Conservation (phyloP, 2,329 filamentous ascomycete genomes). For the Metarhizium sp. region DNA sequence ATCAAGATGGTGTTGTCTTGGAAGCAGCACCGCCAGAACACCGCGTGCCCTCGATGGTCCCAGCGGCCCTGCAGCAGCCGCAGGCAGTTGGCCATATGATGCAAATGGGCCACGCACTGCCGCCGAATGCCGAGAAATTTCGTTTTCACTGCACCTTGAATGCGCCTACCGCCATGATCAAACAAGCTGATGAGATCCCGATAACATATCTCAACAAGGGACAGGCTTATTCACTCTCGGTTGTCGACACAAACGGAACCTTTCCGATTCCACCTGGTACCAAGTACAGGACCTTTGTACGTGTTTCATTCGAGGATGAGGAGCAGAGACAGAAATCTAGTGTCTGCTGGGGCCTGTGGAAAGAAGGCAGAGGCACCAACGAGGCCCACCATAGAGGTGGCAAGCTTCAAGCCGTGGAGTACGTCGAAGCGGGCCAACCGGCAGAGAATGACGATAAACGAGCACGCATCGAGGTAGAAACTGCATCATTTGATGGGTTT, state of each 20-base stretch:
- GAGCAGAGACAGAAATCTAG: slow-evolving; percentile 78
- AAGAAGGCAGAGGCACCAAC: slow-evolving; percentile 89
- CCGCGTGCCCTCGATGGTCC: slow-evolving; percentile 45
- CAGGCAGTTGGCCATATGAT: slow-evolving; percentile 38
- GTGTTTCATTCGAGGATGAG: slow-evolving; percentile 96
- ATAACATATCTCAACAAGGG: slow-evolving; percentile 98
- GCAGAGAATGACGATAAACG: slow-evolving; percentile 55
- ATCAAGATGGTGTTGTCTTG: slow-evolving; percentile 63
- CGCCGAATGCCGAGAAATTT: slow-evolving; percentile 59
- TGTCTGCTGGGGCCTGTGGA: slow-evolving; percentile 83
- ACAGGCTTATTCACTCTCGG: slow-evolving; percentile 80
- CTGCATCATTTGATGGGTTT: slow-evolving; percentile 85
- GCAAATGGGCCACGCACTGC: slow-evolving; percentile 35
- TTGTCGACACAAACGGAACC: slow-evolving; percentile 65
- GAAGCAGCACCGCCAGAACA: slow-evolving; percentile 42
- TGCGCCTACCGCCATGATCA: slow-evolving; percentile 94
- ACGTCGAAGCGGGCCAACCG: slow-evolving; percentile 59
- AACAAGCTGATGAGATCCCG: slow-evolving; percentile 79
- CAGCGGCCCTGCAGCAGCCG: slow-evolving; percentile 25
- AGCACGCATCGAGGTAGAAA: slow-evolving; percentile 61
- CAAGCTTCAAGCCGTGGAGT: slow-evolving; percentile 90
- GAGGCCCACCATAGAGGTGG: slow-evolving; percentile 92
- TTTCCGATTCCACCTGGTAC: slow-evolving; percentile 49
- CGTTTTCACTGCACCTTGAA: slow-evolving; percentile 86
- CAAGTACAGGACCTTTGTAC: slow-evolving; percentile 80